These are phyloP conservation scores for Colletotrichum scovillei DNA, from an alignment of 2,329 filamentous ascomycete species.

Conservation along the genomic window DNA sequence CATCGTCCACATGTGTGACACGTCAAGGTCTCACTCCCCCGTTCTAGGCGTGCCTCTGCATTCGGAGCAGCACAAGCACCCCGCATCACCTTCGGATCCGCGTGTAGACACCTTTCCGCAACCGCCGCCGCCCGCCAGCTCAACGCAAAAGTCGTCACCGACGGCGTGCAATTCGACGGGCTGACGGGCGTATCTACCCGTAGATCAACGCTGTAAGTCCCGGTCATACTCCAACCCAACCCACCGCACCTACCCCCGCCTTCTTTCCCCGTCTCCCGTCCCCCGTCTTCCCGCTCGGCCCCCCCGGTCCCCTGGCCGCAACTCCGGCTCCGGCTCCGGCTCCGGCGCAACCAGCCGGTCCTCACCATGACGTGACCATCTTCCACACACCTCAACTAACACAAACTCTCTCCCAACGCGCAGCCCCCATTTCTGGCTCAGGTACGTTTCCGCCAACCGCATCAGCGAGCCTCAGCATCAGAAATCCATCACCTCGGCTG, in stretches of 20 bases:
- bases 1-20: conserved; percentile 1
- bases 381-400: background rate
- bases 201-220: conserved; percentile 35
- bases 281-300: too few species aligned
- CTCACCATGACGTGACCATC: background rate
- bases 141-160: background rate
- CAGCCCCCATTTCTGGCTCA: conserved; percentile 38
- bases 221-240: too few species aligned
- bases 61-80: conserved; percentile 12
- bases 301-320: background rate
- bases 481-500: too few species aligned
- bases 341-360: background rate
- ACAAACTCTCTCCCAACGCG: background rate
- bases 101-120: conserved; percentile 20
- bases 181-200: conserved; percentile 1
- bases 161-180: conserved; percentile 26
- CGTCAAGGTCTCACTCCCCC: conserved; percentile 18
- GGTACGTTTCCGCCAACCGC: conserved; percentile 20
- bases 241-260: too few species aligned
- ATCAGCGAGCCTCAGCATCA: too few species aligned
- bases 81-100: background rate
- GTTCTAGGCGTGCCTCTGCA: conserved; percentile 12
- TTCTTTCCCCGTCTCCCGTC: background rate
- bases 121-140: conserved; percentile 8
- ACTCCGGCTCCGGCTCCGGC: background rate